Conservation (phyloP, 2,329 filamentous ascomycete genomes). For the Penicillium fuscoglaucum region DNA sequence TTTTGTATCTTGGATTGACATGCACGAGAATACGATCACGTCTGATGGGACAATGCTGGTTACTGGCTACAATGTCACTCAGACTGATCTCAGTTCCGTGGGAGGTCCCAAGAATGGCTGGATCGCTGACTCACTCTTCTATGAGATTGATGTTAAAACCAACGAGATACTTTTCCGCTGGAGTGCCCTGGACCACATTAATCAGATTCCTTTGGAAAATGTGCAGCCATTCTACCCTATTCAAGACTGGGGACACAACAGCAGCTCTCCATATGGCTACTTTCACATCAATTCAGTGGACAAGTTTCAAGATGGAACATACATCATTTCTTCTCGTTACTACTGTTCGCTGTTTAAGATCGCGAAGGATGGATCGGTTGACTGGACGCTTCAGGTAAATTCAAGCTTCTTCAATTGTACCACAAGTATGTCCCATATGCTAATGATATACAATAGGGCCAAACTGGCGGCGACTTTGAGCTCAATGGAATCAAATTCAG, state of each 20-base stretch:
- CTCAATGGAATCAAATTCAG: conserved; percentile 14
- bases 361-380: conserved; percentile 6
- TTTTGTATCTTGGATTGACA: conserved; percentile 27
- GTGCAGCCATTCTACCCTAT: conserved; percentile 13
- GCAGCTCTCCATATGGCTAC: conserved; percentile 25
- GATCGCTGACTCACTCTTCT: conserved; percentile 32
- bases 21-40: conserved; percentile 32
- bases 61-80: conserved; percentile 31
- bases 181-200: conserved; percentile 30
- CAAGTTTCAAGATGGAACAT: conserved; percentile 12
- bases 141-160: conserved; percentile 32
- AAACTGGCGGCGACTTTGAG: conserved; percentile 28
- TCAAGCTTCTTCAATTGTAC: not conserved
- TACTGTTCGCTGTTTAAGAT: conserved; percentile 9
- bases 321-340: conserved; percentile 1
- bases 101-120: conserved; percentile 31
- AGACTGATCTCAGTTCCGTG: conserved; percentile 27
- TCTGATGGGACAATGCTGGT: conserved; percentile 29
- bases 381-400: conserved; percentile 22
- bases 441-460: conserved; percentile 17
- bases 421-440: not conserved
- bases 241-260: conserved; percentile 12
- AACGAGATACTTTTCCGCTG: conserved; percentile 31
- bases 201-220: conserved; percentile 21
- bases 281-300: conserved; percentile 26